Conservation (phyloP, 2,329 filamentous ascomycete genomes). For the Phaeophleospora eucalypticola region DNA sequence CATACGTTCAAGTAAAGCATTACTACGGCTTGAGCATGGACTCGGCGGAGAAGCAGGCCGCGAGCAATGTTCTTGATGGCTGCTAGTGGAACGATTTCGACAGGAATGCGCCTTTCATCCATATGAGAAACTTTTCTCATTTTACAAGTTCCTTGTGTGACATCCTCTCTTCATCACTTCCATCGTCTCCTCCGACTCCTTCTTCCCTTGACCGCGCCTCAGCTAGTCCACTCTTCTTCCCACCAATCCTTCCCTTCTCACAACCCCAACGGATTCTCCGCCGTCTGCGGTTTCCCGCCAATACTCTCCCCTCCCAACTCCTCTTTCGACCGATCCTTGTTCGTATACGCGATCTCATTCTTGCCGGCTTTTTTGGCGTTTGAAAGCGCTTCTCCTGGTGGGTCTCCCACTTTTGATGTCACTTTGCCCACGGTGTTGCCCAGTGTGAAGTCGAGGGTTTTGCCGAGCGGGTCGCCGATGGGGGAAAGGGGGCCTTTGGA, state of each 20-base stretch:
- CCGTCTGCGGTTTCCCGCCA: conserved; percentile 34
- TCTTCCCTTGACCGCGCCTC: background rate
- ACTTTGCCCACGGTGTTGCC: conserved; percentile 28
- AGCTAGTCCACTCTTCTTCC: background rate
- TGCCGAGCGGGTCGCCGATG: conserved; percentile 33
- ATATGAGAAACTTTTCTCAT: background rate
- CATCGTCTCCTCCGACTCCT: background rate
- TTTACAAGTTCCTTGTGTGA: background rate
- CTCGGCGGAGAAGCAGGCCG: conserved; percentile 58
- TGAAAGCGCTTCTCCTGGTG: conserved; percentile 27
- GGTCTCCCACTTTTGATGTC: conserved; percentile 27
- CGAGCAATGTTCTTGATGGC: conserved; percentile 52
- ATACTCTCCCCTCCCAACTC: conserved; percentile 30
- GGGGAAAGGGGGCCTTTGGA: conserved; percentile 28
- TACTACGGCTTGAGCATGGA: conserved; percentile 67
- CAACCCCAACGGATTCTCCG: conserved; percentile 34
- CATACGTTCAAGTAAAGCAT: conserved; percentile 75
- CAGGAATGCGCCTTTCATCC: too few species aligned
- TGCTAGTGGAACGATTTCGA: conserved; percentile 44
- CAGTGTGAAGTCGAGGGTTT: conserved; percentile 30
- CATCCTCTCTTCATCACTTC: background rate
- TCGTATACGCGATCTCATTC: conserved; percentile 21
- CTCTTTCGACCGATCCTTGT: conserved; percentile 22
- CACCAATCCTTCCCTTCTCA: conserved; percentile 10
- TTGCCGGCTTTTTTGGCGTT: conserved; percentile 24